Percentiles rank a stretch among this genome's conserved stretches.
These are phyloP conservation scores for Phytophthora constricta DNA, from an alignment of 352 stramenopile genomes.

Conservation along the genomic window DNA sequence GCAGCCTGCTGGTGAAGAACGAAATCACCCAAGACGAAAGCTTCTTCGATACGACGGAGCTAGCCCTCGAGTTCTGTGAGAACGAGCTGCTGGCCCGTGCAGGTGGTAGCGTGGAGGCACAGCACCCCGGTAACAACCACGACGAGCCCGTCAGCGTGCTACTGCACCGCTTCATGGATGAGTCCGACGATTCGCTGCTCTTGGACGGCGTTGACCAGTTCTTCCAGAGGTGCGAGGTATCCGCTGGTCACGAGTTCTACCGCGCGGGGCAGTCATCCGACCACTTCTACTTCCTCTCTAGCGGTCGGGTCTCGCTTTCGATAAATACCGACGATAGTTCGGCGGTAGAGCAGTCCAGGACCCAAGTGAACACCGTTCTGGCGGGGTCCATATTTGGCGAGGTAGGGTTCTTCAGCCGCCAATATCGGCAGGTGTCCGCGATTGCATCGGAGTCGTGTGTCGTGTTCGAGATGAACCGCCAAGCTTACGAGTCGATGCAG, in stretches of 20 bases:
- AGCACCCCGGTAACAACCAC: slow-evolving; percentile 19
- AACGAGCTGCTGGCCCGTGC: slow-evolving; percentile 50
- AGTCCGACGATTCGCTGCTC: slow-evolving; percentile 55
- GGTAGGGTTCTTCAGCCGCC: slow-evolving; percentile 76
- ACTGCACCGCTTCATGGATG: slow-evolving; percentile 69
- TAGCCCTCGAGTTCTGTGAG: slow-evolving; percentile 75
- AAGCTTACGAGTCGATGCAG: slow-evolving; percentile 63
- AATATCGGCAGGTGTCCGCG: slow-evolving; percentile 55
- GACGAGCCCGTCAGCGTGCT: slow-evolving; percentile 56
- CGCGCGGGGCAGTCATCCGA: slow-evolving; percentile 46
- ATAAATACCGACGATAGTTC: slow-evolving; percentile 60
- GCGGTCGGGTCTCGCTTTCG: slow-evolving; percentile 57
- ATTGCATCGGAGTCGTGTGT: slow-evolving; percentile 44
- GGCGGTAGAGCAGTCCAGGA: slow-evolving; percentile 34
- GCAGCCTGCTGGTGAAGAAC: slow-evolving; percentile 60
- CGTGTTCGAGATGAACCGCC: slow-evolving; percentile 69
- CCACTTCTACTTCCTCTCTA: slow-evolving; percentile 73
- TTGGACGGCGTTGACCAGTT: slow-evolving; percentile 65
- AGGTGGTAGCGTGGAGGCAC: slow-evolving; percentile 11
- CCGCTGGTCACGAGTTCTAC: slow-evolving; percentile 68
- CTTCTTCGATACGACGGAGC: slow-evolving; percentile 69
- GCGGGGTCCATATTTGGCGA: slow-evolving; percentile 80
- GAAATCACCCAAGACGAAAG: slow-evolving; percentile 52
- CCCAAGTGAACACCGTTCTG: too few relatives aligned
- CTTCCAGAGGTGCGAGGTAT: slow-evolving; percentile 53